Base-by-base conservation (phyloP, 331 rosid species). In the Prunus yedoensis region DNA sequence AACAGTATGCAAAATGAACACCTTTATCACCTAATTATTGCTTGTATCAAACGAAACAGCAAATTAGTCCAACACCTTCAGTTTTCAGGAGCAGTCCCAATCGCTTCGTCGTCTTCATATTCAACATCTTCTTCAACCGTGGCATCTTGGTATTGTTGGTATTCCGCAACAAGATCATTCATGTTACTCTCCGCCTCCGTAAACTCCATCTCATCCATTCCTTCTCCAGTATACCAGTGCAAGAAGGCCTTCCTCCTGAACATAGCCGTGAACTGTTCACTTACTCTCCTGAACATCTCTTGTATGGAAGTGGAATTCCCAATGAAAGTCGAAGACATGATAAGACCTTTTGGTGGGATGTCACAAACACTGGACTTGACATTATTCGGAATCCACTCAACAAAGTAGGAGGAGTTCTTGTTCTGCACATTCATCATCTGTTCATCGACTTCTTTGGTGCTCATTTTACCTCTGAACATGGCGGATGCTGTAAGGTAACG, bases 161-260 rank as follows among this genome's bases (percentile, higher is more conserved):
- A 88, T 78, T 91, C 93, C 0, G 96, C 90, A 51, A 91, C 91
- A 60, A 91, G 96, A 62, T 88, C 96, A 56, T 91, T 91, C 96
- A 91, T 88, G 68, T 91, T 91, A 41, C 93, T 86, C 78, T 88
- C 93, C 1, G 93, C 93, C 71, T 88, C 90, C 5, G 89, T 88
- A 16, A 88, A 88, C 77, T 88, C 93, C 93, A 88, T 82, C 81
- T 86, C 93, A 74, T 88, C 93, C 96, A 90, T 90, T 78, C 96
- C 96, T 79, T 90, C 96, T 71, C 91, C 96, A 5, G 96, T 90
- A 20, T 88, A 87, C 92, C 92, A 87, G 45, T 90, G 89, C 93
- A 87, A 87, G 86, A 90, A 88, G 46, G 92, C 92, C 75, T 88
- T 88, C 80, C 90, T 86, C 78, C n/a, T n/a, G n/a, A n/a, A n/a